These are phyloP conservation scores for Spathaspora arborariae DNA, from an alignment of 805 yeast genomes.

Conservation along the genomic window DNA sequence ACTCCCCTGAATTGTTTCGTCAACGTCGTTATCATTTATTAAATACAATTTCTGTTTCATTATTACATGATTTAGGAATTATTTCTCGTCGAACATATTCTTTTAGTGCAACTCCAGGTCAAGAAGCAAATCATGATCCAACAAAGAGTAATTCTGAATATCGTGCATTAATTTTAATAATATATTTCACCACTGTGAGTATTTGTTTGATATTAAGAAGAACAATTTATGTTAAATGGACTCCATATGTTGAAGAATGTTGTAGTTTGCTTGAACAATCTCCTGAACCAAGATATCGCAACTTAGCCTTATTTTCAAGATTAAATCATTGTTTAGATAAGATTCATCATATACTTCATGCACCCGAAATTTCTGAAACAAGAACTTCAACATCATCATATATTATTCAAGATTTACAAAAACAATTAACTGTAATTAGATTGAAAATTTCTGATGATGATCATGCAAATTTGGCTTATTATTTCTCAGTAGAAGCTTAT, in stretches of 20 bases:
- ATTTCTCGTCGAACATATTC: slow-evolving; percentile 43
- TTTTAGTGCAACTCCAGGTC: slow-evolving; percentile 7
- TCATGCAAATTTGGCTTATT: slow-evolving; percentile 46
- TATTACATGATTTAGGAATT: slow-evolving; percentile 76
- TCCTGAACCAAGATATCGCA: slow-evolving; percentile 26
- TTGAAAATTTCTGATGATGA: slow-evolving; percentile 34
- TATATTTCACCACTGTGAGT: slow-evolving; percentile 60
- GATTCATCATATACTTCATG: slow-evolving; percentile 49
- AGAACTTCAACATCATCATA: slow-evolving; percentile 29
- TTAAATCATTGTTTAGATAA: slow-evolving; percentile 60
- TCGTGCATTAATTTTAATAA: slow-evolving; percentile 48
- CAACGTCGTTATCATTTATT: slow-evolving; percentile 75
- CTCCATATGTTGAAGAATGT: slow-evolving; percentile 60
- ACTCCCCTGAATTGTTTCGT: slow-evolving; percentile 76
- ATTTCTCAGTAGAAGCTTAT: slow-evolving; percentile 63
- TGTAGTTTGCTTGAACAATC: slow-evolving; percentile 44
- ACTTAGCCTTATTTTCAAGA: slow-evolving; percentile 56
- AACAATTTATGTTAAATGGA: slow-evolving; percentile 59
- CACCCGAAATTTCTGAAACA: slow-evolving; percentile 21
- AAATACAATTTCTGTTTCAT: slow-evolving; percentile 57
- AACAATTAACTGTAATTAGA: slow-evolving; percentile 39
- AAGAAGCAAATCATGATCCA: background rate
- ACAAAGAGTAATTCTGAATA: slow-evolving; percentile 7
- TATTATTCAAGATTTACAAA: slow-evolving; percentile 47
- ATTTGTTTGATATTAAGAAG: slow-evolving; percentile 65